Evolutionary conservation across 768 basidiomycete species (phyloP), one percentile per base, ranked within the genome.

Genomic region (Cytidiella melzeri): DNA sequence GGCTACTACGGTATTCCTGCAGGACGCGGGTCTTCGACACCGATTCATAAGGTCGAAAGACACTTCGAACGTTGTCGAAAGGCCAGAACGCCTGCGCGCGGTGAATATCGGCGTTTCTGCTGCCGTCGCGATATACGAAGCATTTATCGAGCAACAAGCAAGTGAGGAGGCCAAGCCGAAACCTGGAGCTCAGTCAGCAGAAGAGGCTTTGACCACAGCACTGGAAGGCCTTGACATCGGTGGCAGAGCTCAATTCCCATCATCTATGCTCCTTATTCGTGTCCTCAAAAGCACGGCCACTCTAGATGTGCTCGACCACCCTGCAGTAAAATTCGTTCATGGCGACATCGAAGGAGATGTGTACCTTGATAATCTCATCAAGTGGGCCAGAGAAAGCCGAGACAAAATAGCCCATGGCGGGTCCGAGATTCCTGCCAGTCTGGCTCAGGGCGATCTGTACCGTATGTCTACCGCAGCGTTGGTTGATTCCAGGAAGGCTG

Each of bases 21-120:
- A 92, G 65, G 81, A 86, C 50, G 76, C 79, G 13, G 90, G 89
- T 61, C 72, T 81, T 15, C 70, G 79, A 50, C 89, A 92, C 60
- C 75, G 70, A 42, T 95, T 82, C 59, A 90, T 93, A 47, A 83
- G 93, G 13, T 81, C 83, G 13, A 74, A 77, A 43, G 84, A 91
- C 57, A 71, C 73, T 0, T 89, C 87, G 1, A 71, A 73, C 40
- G 83, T 96, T 46, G 80, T 94, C n/a, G 95, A 98, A 63, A 76
- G 91, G 9, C 94, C 94, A 0, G 89, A 96, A 62, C 81, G 95
- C 20, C 69, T 98, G 23, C 79, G 84, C 43, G 93, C 93, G 0
- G 80, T 97, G 43, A 81, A 83, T 55, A 60, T 88, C 4, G 95
- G 94, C 1, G 73, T 96, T 6, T 76, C 92, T 2, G 86, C 87